Evolutionary conservation across 2,329 filamentous ascomycete species (phyloP).

Genomic region (Elsinoe batatas): DNA sequence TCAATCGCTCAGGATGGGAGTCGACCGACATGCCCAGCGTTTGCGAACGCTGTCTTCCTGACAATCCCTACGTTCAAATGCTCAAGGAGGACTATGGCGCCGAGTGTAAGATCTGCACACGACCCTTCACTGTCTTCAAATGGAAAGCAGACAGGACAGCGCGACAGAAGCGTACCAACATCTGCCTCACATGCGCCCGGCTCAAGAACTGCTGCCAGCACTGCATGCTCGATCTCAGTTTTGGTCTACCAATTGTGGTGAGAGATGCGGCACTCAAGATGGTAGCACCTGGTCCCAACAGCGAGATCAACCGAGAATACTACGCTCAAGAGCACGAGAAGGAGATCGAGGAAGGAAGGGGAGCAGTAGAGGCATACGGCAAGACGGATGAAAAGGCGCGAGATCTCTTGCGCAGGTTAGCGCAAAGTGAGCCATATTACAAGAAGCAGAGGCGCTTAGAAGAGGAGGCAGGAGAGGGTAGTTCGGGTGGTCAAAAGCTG

Average conservation of each 20-base stretch:
- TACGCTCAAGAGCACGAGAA: slow-evolving; percentile 96
- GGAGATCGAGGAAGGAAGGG: slow-evolving; percentile 84
- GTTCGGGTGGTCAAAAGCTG: slow-evolving; percentile 31
- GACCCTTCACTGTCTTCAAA: slow-evolving; percentile 89
- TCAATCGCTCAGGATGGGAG: slow-evolving; percentile 94
- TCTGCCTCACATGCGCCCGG: slow-evolving; percentile 91
- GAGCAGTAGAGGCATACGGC: slow-evolving; percentile 74
- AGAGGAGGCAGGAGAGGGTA: slow-evolving; percentile 37
- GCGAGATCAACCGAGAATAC: slow-evolving; percentile 90
- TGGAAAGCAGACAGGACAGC: slow-evolving; percentile 91
- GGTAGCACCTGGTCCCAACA: slow-evolving; percentile 86
- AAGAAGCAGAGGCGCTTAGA: slow-evolving; percentile 74
- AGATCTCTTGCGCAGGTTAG: slow-evolving; percentile 73
- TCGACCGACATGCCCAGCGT: slow-evolving; percentile 82
- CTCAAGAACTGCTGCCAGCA: slow-evolving; percentile 98
- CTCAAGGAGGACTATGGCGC: slow-evolving; percentile 90
- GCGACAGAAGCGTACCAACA: slow-evolving; percentile 85
- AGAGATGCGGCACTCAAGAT: slow-evolving; percentile 96
- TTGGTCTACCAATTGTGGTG: slow-evolving; percentile 88
- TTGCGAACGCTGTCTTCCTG: slow-evolving; percentile 85
- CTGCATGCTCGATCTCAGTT: slow-evolving; percentile 96
- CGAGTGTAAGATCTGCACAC: slow-evolving; percentile 64
- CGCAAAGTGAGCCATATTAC: slow-evolving; percentile 91
- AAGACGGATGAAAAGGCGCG: slow-evolving; percentile 96
- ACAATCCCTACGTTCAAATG: slow-evolving; percentile 98